Evolutionary conservation across 78 protist genomes (phyloP), one percentile per base, ranked within the genome.

Genomic region (Guillardia theta): DNA sequence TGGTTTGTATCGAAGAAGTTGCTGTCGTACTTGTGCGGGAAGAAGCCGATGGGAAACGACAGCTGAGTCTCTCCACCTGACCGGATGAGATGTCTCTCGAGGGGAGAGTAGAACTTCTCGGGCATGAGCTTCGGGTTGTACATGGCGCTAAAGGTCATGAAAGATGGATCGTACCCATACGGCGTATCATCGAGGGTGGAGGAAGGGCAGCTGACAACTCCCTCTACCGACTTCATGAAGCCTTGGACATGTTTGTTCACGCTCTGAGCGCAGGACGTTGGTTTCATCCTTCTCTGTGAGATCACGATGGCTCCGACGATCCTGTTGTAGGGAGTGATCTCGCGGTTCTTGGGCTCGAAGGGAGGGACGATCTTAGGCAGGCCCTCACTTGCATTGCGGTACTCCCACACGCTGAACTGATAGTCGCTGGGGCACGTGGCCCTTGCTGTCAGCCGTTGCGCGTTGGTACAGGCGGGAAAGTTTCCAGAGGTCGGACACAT

Each of bases 1-100:
- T 58, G 21, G 70, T n/a, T n/a, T n/a, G n/a, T n/a, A n/a, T n/a
- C n/a, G n/a, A n/a, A n/a, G n/a, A n/a, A n/a, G n/a, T n/a, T n/a
- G n/a, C n/a, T 3, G 48, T 78, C 90, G 48, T 78, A 78, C 50
- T 43, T 18, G 90, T 78, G 48, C 37, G 90, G 90, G 90, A 43
- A 78, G 48, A 78, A 78, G 90, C 50, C 90, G 50, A 78, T 43
- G 90, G 90, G 70, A 24, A 58, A 24, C 70, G 70, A 27, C 39
- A 27, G 27, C 1, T 9, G 39, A 3, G 2, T 58, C 70, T 58
- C 6, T 24, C 70, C 70, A 8, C 27, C 1, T 8, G 2, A 9
- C 27, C 1, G 4, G 4, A 30, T 58, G 70, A 27, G 27, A 30
- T 58, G 70, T 3, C 45, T 24, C 90, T 78, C 90, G 41, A 0